Evolutionary conservation across 345 rosid genomes (phyloP), one percentile per base, ranked within the genome.

Genomic region (Brassica juncea): DNA sequence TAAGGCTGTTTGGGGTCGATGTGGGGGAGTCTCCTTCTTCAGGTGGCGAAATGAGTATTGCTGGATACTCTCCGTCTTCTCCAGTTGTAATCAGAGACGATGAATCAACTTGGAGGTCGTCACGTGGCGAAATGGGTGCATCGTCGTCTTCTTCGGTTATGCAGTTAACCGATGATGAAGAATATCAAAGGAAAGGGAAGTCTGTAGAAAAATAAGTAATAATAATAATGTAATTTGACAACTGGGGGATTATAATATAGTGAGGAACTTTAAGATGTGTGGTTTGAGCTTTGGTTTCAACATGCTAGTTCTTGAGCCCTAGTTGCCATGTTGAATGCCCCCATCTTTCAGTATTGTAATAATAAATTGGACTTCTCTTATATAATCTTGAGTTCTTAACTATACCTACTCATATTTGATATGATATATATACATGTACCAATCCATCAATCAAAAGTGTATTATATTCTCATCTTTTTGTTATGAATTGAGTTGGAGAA

Each of bases 1-100:
- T 91, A 10, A 87, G 96, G 85, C 77, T 91, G 74, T 88, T 88
- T 57, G 92, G 92, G 11, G 88, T 87, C 6, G 89, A 88, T 81
- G 68, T 90, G 88, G 93, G 87, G 68, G 90, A 76, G 66, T 87
- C 89, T 58, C 77, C 90, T 7, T 54, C 81, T 63, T 68, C 61
- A 42, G 77, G 73, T 71, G 72, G 77, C 57, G 76, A 57, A 14
- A 57, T 69, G 71, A 61, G 78, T 25, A 23, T n/a, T 10, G 57
- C 30, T 31, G 78, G 75, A 1, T 10, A 19, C 59, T 80, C 55
- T 42, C 55, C 70, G 0, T 71, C 80, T 76, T 49, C 74, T 81
- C 79, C 85, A 11, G 73, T 82, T 68, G 60, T 57, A 66, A 25
- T 74, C 59, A 68, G 65, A 61, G 79, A 80, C 12, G 28, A 80